phyloP scores from a whole-genome alignment of 2,329 filamentous ascomycete species.

The Aspergillus unguis region DNA sequence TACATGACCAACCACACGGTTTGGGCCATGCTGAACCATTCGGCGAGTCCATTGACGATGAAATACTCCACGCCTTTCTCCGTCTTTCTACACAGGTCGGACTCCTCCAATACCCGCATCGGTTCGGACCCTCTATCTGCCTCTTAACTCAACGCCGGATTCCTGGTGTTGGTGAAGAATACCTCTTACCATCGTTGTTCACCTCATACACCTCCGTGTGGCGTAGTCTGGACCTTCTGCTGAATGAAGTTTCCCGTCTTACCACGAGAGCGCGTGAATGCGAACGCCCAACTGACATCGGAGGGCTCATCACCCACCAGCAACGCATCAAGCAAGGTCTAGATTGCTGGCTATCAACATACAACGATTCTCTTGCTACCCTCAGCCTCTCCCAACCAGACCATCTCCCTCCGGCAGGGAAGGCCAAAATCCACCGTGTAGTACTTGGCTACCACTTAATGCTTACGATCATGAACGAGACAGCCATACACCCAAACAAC shows the following conservation, averaged over 20 bases:
- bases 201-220: slow-evolving; percentile 16
- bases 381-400: background rate
- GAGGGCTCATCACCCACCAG: background rate
- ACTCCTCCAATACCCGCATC: slow-evolving; percentile 24
- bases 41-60: slow-evolving; percentile 20
- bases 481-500: slow-evolving; percentile 18
- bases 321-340: background rate
- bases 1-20: no score
- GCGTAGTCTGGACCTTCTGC: slow-evolving; percentile 19
- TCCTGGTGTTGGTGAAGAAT: background rate
- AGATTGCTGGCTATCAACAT: background rate
- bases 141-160: background rate
- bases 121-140: slow-evolving; percentile 11
- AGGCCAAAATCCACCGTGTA: slow-evolving; percentile 19
- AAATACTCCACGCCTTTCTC: slow-evolving; percentile 25
- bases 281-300: background rate
- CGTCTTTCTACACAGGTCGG: slow-evolving; percentile 28
- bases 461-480: slow-evolving; percentile 42
- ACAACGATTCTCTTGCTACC: background rate
- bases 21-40: background rate
- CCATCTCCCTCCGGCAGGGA: background rate
- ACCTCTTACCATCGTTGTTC: background rate
- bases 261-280: slow-evolving; percentile 7
- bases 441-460: slow-evolving; percentile 43
- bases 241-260: slow-evolving; percentile 19